phyloP scores from a whole-genome alignment of 2,329 filamentous ascomycete genomes.

The Fusarium torulosum region DNA sequence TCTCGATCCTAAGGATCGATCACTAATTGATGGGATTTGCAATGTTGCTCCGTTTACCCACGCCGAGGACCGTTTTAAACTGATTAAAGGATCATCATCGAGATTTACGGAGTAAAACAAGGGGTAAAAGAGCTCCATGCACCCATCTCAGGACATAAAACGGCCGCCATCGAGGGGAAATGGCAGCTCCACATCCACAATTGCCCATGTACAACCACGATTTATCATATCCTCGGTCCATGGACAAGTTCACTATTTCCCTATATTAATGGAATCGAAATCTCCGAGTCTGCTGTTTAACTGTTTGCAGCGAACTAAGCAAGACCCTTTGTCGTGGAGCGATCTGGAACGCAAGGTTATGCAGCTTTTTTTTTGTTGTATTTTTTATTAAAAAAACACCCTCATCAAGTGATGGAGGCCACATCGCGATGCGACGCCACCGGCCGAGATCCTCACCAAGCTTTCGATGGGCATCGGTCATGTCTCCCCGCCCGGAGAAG shows the following conservation, averaged over 20 bases:
- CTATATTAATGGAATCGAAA: not conserved
- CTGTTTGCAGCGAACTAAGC: not conserved
- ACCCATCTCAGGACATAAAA: slow-evolving; percentile 31
- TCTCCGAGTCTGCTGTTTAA: not conserved
- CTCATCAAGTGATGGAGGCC: slow-evolving; percentile 32
- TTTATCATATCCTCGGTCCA: not conserved
- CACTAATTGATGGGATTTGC: slow-evolving; percentile 6
- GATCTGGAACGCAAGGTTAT: slow-evolving; percentile 31
- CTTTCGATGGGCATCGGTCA: slow-evolving; percentile 36
- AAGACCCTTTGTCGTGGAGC: slow-evolving; percentile 26
- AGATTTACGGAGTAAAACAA: not conserved
- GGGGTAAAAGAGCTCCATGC: slow-evolving; percentile 1
- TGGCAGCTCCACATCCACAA: slow-evolving; percentile 12
- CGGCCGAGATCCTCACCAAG: slow-evolving; percentile 40
- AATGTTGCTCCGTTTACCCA: slow-evolving; percentile 25
- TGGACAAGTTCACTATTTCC: not conserved
- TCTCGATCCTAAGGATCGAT: slow-evolving; percentile 25
- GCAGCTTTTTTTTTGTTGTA: no score
- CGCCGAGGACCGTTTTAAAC: slow-evolving; percentile 43
- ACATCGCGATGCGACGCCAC: slow-evolving; percentile 45
- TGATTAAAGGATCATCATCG: slow-evolving; percentile 5
- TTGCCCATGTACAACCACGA: slow-evolving; percentile 1
- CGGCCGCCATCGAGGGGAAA: slow-evolving; percentile 14
- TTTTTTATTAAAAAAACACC: no score
- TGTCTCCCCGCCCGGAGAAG: slow-evolving; percentile 11